These are phyloP conservation scores for Alternaria atra DNA, from an alignment of 2,329 filamentous ascomycete species.

Conservation along the genomic window DNA sequence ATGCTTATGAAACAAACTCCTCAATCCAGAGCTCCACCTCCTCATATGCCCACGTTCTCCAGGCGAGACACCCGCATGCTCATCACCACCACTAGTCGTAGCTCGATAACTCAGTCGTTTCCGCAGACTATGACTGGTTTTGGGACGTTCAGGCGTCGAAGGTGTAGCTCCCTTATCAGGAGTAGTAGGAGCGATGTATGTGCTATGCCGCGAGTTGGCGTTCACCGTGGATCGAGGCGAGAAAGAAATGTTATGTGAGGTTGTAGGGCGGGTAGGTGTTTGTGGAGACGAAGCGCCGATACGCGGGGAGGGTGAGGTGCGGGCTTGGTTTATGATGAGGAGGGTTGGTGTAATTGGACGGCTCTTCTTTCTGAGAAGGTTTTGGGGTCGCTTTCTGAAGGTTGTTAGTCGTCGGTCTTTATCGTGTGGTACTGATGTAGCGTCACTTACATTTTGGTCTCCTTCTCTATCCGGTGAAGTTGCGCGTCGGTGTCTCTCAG, in stretches of 20 bases:
- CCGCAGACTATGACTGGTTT: constrained; percentile 20
- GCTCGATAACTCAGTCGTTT: constrained; percentile 12
- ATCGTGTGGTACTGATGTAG: not conserved
- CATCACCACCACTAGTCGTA: constrained; percentile 16
- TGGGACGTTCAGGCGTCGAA: constrained; percentile 22
- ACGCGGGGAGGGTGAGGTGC: constrained; percentile 1
- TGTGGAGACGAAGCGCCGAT: constrained; percentile 4
- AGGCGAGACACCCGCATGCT: not conserved
- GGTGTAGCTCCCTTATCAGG: constrained; percentile 10
- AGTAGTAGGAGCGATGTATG: not conserved
- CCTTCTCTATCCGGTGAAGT: constrained; percentile 43
- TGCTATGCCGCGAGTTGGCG: constrained; percentile 3
- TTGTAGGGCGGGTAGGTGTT: constrained; percentile 13
- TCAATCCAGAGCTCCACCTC: constrained; percentile 35
- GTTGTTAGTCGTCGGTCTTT: not conserved
- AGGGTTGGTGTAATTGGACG: constrained; percentile 13
- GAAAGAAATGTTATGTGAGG: constrained; percentile 4
- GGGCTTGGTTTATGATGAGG: not conserved
- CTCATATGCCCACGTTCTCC: constrained; percentile 21
- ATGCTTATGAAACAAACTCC: constrained; percentile 28
- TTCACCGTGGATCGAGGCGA: constrained; percentile 2
- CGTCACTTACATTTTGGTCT: constrained; percentile 27
- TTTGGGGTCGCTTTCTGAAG: constrained; percentile 14
- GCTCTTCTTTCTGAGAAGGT: constrained; percentile 22
- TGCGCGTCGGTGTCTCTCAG: constrained; percentile 45